Evolutionary conservation across 2,329 filamentous ascomycete species (phyloP), one percentile per base, ranked within the genome.

Genomic region (Aspergillus unguis): DNA sequence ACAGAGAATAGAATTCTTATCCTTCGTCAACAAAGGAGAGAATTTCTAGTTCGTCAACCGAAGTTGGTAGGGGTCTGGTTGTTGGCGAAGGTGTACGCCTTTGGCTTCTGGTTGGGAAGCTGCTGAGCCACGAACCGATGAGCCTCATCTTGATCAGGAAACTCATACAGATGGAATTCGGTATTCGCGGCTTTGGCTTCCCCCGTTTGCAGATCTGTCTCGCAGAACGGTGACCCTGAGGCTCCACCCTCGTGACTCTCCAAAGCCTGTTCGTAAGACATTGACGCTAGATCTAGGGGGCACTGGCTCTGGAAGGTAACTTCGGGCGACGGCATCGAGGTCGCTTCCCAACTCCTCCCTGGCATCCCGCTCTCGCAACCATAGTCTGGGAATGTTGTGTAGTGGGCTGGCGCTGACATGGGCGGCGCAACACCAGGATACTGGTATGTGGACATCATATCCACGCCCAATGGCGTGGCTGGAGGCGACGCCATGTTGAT

Each of bases 111-210:
- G 25, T 66, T 66, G 28, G 67, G 60, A 45, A 76, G 61, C 51
- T 75, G 72, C 50, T 76, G 70, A n/a, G 73, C 68, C 41, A 69
- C 66, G 53, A 69, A 71, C 25, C 69, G 69, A 56, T 75, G 71
- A n/a, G 68, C 68, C 56, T 74, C 66, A 50, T 72, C 69, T 54
- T 77, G 74, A 53, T 75, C 67, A 9, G 72, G 68, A 53, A 74
- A 77, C 53, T 76, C 74, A 45, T 73, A 71, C 45, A 76, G 75
- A 52, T 68, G 65, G 55, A 76, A 76, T 56, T 75, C 71, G 1
- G 67, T 66, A 35, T 61, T 62, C 60, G 71, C 71, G 40, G 67
- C 55, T 38, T 67, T 55, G 10, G 72, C 69, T 5, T 59, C 59
- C 26, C 60, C 54, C 25, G 59, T 53, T 23, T 64, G 56, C 50